These are phyloP conservation scores for Lepiota brunneoincarnata DNA, from an alignment of 768 basidiomycete species.

Conservation along the genomic window DNA sequence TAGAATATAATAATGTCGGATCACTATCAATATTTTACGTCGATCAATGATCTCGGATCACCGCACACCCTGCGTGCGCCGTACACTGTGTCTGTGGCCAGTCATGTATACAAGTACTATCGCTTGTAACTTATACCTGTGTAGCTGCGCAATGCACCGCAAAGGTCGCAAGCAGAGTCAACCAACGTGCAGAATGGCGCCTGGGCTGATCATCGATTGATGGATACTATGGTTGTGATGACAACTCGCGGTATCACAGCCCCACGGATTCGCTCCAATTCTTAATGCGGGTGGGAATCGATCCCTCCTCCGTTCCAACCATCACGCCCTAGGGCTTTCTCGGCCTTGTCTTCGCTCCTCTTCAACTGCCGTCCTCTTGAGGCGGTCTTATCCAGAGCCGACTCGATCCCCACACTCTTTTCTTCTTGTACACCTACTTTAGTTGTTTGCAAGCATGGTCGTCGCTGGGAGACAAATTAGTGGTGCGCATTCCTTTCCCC, in stretches of 20 bases:
- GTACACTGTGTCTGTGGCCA: background rate
- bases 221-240: slow-evolving; percentile 19
- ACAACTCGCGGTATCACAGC: slow-evolving; percentile 13
- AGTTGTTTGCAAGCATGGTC: slow-evolving; percentile 3
- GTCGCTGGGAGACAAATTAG: slow-evolving; percentile 18
- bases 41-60: slow-evolving; percentile 2
- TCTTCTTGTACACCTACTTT: slow-evolving; percentile 7
- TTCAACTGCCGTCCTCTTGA: slow-evolving; percentile 10
- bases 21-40: background rate
- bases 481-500: slow-evolving; percentile 6
- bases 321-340: slow-evolving; percentile 10
- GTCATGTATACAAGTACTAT: background rate
- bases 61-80: background rate
- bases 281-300: slow-evolving; percentile 16
- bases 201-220: background rate
- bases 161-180: background rate
- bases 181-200: background rate
- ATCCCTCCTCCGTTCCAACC: slow-evolving; percentile 8
- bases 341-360: slow-evolving; percentile 1
- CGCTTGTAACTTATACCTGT: background rate
- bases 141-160: too few species aligned
- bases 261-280: slow-evolving; percentile 6
- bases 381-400: background rate
- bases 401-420: slow-evolving; percentile 7
- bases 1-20: background rate